These are phyloP conservation scores for Lomentospora prolificans DNA, from an alignment of 2,329 filamentous ascomycete species.

Conservation along the genomic window DNA sequence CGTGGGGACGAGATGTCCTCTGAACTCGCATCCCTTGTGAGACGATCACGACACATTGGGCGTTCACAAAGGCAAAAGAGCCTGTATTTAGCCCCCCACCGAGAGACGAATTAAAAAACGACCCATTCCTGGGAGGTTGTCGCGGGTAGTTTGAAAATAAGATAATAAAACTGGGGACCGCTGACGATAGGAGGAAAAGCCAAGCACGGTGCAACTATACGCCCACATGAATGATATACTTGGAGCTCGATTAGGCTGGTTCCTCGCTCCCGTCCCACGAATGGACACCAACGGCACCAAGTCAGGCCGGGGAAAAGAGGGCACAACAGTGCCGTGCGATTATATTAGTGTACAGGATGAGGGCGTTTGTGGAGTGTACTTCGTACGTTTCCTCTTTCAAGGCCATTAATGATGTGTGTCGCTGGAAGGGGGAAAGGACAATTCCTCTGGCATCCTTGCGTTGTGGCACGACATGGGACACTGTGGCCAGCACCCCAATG, in stretches of 20 bases:
- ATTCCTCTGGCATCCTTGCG: background rate
- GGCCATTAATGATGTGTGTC: too few species aligned
- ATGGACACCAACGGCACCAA: background rate
- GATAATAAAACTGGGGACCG: background rate
- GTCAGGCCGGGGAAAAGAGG: background rate
- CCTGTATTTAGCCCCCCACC: too few species aligned
- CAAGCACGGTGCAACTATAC: background rate
- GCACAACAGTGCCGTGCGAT: too few species aligned
- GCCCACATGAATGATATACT: background rate
- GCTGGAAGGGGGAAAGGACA: too few species aligned
- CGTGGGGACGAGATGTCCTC: background rate
- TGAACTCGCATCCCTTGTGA: background rate
- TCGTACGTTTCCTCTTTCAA: too few species aligned
- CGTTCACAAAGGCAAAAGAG: too few species aligned
- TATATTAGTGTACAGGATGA: too few species aligned
- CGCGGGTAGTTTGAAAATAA: background rate
- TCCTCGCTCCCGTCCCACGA: background rate
- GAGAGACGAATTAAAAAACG: background rate
- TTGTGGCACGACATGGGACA: background rate
- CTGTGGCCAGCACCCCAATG: background rate
- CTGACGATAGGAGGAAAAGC: too few species aligned
- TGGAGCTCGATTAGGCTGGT: background rate
- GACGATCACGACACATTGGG: too few species aligned
- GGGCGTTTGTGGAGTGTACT: too few species aligned
- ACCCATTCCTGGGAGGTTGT: background rate